A percentile compares a stretch with the other conserved stretches of the same genome.
Conservation (phyloP, 2,329 filamentous ascomycete species). For the Leptographium radiaticola region DNA sequence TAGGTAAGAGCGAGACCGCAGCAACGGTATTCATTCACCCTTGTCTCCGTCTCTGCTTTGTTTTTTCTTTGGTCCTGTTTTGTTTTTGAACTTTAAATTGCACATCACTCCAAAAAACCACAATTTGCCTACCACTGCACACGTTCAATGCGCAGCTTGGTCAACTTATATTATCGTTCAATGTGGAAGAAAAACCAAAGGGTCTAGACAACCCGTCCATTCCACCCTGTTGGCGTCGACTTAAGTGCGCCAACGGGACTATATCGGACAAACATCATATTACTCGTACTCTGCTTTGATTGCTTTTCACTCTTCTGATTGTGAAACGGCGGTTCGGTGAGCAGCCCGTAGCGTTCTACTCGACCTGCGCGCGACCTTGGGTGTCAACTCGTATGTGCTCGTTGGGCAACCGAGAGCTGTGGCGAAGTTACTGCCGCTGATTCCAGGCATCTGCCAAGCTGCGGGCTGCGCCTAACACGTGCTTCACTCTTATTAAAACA, state of each 20-base stretch:
- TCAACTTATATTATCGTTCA: slow-evolving; percentile 46
- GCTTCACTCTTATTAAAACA: not conserved
- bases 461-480: not conserved
- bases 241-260: slow-evolving; percentile 47
- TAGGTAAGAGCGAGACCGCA: too few species aligned
- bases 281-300: not conserved
- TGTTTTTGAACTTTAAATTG: not conserved
- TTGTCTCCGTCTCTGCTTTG: not conserved
- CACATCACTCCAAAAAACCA: not conserved
- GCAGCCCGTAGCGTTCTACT: too few species aligned
- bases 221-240: slow-evolving; percentile 51
- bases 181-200: slow-evolving; percentile 46
- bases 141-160: slow-evolving; percentile 42
- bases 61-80: not conserved
- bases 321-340: not conserved
- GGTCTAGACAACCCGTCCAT: slow-evolving; percentile 56
- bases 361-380: too few species aligned
- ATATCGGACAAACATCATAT: slow-evolving; percentile 46
- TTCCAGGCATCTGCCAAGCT: too few species aligned
- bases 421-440: too few species aligned
- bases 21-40: too few species aligned
- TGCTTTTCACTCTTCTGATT: not conserved
- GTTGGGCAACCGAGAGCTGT: too few species aligned
- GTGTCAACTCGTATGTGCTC: too few species aligned
- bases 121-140: slow-evolving; percentile 49